A percentile compares a stretch with the other conserved stretches of the same genome.
These are phyloP conservation scores for Podila verticillata DNA, from an alignment of 192 early-diverging fungal genomes.

Conservation along the genomic window DNA sequence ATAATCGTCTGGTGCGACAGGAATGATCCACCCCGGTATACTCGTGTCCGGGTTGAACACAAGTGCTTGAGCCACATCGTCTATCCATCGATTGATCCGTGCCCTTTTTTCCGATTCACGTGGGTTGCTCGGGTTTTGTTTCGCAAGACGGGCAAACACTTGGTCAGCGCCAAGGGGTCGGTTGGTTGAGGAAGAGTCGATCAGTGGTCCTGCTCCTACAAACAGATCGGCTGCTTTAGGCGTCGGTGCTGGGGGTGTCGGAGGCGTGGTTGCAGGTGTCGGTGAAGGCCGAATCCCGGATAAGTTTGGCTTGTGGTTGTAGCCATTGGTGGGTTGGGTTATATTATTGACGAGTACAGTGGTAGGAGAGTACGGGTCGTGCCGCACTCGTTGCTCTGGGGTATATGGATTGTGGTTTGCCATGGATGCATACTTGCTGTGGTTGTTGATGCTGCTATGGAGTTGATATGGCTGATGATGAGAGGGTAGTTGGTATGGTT, in stretches of 20 bases:
- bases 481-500: too few species aligned
- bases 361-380: too few species aligned
- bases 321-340: neutral
- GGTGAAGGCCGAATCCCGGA: neutral
- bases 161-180: conserved; percentile 11
- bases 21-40: conserved; percentile 42
- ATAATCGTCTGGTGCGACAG: conserved; percentile 26
- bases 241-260: neutral
- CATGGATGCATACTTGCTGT: too few species aligned
- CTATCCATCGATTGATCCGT: conserved; percentile 33
- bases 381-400: too few species aligned
- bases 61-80: conserved; percentile 14
- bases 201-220: conserved; percentile 18
- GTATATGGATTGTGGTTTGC: too few species aligned
- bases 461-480: too few species aligned
- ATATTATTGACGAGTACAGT: too few species aligned
- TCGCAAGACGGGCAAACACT: conserved; percentile 31
- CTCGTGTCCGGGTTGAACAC: conserved; percentile 29
- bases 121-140: conserved; percentile 34
- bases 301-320: neutral
- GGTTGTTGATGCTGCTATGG: too few species aligned
- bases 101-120: conserved; percentile 28
- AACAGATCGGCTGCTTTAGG: conserved; percentile 10
- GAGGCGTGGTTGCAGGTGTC: neutral
- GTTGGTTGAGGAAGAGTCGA: conserved; percentile 6